phyloP scores from a whole-genome alignment of 805 yeast species.

The Hanseniaspora vineae region DNA sequence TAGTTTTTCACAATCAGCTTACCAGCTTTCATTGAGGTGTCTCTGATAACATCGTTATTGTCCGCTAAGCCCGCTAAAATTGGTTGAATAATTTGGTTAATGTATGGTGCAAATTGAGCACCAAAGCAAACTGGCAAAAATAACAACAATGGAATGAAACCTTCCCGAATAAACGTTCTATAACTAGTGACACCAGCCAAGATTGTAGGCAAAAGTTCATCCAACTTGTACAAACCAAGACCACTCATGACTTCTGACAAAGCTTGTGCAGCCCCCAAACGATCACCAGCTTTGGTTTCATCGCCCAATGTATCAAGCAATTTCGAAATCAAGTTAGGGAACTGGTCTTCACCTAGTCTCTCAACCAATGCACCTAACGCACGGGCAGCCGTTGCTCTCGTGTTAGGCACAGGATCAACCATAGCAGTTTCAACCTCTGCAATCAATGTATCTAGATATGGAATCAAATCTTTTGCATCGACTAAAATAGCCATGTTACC shows the following conservation, averaged over 20 bases:
- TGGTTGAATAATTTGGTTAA: conserved; percentile 79
- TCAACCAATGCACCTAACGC: conserved; percentile 95
- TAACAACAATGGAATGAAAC: conserved; percentile 78
- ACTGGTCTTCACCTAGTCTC: conserved; percentile 87
- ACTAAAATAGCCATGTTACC: conserved; percentile 98
- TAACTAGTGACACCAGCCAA: conserved; percentile 55
- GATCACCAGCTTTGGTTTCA: conserved; percentile 70
- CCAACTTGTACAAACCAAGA: conserved; percentile 75
- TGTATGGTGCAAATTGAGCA: conserved; percentile 77
- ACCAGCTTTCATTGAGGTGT: conserved; percentile 84
- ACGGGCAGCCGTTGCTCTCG: conserved; percentile 94
- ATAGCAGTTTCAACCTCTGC: conserved; percentile 81
- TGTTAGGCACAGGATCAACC: conserved; percentile 97
- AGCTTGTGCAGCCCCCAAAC: conserved; percentile 96
- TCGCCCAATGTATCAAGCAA: conserved; percentile 66
- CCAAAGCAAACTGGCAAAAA: conserved; percentile 94
- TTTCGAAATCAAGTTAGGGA: conserved; percentile 83
- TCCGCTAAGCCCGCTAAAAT: conserved; percentile 88
- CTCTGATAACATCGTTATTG: conserved; percentile 72
- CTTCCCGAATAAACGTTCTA: conserved; percentile 71
- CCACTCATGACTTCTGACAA: conserved; percentile 89
- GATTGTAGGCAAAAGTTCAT: conserved; percentile 74
- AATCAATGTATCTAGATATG: conserved; percentile 68
- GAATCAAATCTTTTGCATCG: conserved; percentile 72
- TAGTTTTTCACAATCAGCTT: conserved; percentile 81